A percentile compares a stretch with the other conserved stretches of the same genome.
These are phyloP conservation scores for Dinochytrium kinnereticum DNA, from an alignment of 371 early-diverging fungal genomes.

Conservation along the genomic window DNA sequence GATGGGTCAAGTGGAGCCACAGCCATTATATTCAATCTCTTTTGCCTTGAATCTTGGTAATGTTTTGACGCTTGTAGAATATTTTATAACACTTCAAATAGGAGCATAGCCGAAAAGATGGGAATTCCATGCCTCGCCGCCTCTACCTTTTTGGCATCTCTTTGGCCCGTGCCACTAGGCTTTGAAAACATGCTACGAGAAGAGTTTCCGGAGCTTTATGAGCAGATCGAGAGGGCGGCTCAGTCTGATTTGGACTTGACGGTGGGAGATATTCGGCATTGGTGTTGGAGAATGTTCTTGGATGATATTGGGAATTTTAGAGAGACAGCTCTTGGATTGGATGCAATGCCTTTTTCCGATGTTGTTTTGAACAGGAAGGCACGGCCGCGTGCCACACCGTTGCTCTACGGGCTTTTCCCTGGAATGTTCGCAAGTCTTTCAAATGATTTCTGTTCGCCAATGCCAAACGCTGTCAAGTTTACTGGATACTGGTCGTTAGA, in stretches of 20 bases:
- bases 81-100: no score
- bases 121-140: background rate
- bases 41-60: conserved; percentile 16
- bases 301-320: conserved; percentile 21
- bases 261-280: no score
- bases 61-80: no score
- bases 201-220: conserved; percentile 15
- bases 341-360: background rate
- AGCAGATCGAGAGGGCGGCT: background rate
- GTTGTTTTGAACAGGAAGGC: background rate
- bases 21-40: conserved; percentile 14
- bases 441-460: background rate
- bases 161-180: background rate
- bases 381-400: background rate
- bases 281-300: conserved; percentile 22
- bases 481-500: background rate
- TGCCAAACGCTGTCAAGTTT: background rate
- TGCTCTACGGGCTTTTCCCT: background rate
- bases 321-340: conserved; percentile 2
- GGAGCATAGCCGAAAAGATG: conserved; percentile 8
- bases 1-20: background rate
- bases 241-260: no score
- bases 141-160: conserved; percentile 17
- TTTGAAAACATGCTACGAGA: background rate
- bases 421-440: no score